Conservation (phyloP, 1,284 basidiomycete genomes). For the Ustilago xerochloae region DNA sequence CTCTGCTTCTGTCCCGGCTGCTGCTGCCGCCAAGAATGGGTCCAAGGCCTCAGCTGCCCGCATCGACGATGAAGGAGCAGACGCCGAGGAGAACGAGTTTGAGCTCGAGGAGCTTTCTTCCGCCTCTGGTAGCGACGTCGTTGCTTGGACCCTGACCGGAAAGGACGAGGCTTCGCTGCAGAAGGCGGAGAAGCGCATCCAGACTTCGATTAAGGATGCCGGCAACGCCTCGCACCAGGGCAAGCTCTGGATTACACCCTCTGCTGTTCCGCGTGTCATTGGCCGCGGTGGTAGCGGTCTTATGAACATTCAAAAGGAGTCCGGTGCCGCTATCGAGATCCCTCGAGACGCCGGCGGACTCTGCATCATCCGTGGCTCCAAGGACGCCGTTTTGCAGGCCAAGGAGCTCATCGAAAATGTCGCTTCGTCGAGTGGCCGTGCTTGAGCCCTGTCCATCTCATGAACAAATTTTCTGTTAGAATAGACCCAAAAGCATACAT, state of each 20-base stretch:
- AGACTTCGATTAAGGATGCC: constrained; percentile 30
- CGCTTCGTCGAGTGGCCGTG: constrained; percentile 28
- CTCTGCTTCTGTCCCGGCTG: constrained; percentile 17
- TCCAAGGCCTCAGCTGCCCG: constrained; percentile 33
- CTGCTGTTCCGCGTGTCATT: constrained; percentile 53
- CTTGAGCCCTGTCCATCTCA: no score
- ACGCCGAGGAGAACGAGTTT: constrained; percentile 45
- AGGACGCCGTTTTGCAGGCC: constrained; percentile 55
- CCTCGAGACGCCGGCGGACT: constrained; percentile 53
- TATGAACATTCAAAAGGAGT: constrained; percentile 53
- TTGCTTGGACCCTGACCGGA: constrained; percentile 58
- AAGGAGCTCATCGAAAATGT: constrained; percentile 53
- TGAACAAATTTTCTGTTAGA: neutral
- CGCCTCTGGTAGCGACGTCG: constrained; percentile 21
- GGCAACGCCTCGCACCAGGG: constrained; percentile 52
- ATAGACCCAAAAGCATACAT: constrained; percentile 13
- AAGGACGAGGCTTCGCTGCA: constrained; percentile 51
- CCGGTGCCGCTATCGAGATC: constrained; percentile 58
- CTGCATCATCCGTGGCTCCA: constrained; percentile 56
- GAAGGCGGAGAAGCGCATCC: constrained; percentile 46
- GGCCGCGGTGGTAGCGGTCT: constrained; percentile 56
- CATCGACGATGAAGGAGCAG: constrained; percentile 50
- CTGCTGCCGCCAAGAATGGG: constrained; percentile 21
- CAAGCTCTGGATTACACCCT: constrained; percentile 45
- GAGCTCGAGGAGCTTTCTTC: constrained; percentile 47